These are phyloP conservation scores for Aspergillus sp. DNA, from an alignment of 2,329 filamentous ascomycete genomes.

Conservation along the genomic window DNA sequence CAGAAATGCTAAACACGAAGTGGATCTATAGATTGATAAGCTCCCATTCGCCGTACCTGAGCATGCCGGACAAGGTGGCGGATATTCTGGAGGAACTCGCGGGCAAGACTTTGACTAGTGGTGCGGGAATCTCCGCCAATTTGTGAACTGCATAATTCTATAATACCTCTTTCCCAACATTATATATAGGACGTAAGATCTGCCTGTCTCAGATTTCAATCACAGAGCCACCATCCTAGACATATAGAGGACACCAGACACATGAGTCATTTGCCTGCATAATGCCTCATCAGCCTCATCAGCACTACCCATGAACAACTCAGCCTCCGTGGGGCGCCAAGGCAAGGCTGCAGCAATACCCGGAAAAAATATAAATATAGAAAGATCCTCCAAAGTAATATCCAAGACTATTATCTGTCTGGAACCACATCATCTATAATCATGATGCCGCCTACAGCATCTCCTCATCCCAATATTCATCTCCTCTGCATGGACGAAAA, in stretches of 20 bases:
- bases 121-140: background rate
- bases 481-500: conserved; percentile 46
- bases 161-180: background rate
- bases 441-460: too few relatives aligned
- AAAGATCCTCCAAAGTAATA: too few relatives aligned
- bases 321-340: too few relatives aligned
- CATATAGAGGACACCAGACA: too few relatives aligned
- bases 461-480: conserved; percentile 42
- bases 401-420: too few relatives aligned
- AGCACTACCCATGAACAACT: too few relatives aligned
- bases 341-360: too few relatives aligned
- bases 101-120: background rate
- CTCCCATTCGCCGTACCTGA: conserved; percentile 48
- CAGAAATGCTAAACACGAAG: conserved; percentile 26
- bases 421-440: too few relatives aligned
- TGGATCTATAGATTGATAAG: conserved; percentile 35
- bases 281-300: too few relatives aligned
- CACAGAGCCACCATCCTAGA: background rate
- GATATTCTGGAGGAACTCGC: conserved; percentile 27
- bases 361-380: too few relatives aligned
- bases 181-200: background rate
- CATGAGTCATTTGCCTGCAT: too few relatives aligned
- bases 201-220: background rate
- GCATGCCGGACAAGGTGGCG: conserved; percentile 37
- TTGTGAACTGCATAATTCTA: background rate